These are phyloP conservation scores for Rhamnella rubrinervis DNA, from an alignment of 331 rosid genomes.

Conservation along the genomic window DNA sequence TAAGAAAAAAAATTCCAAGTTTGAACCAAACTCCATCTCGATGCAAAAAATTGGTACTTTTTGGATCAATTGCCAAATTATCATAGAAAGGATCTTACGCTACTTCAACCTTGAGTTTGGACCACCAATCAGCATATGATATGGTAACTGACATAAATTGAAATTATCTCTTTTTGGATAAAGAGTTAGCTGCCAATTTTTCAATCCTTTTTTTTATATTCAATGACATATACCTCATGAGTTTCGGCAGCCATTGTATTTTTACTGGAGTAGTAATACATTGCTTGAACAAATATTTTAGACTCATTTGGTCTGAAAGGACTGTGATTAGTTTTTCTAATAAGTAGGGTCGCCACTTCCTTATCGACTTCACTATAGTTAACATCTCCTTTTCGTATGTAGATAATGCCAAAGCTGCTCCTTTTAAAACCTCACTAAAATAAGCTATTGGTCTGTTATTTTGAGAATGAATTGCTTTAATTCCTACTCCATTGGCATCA, in stretches of 20 bases:
- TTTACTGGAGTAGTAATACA: neutral
- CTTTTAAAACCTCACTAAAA: neutral
- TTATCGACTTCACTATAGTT: neutral
- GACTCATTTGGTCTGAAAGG: neutral
- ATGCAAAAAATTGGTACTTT: neutral
- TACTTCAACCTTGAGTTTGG: neutral
- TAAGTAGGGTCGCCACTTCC: neutral
- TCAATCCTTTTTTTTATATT: neutral
- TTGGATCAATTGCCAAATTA: neutral
- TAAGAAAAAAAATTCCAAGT: neutral
- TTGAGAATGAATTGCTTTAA: neutral
- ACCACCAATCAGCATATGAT: neutral
- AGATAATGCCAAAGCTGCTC: neutral
- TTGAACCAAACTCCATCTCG: neutral
- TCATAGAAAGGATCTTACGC: neutral
- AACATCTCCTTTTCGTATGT: no score
- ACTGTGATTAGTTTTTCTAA: neutral
- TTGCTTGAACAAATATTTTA: neutral
- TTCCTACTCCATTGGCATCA: neutral
- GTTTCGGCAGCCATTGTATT: neutral
- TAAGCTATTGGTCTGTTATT: neutral
- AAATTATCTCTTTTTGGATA: neutral
- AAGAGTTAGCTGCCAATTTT: neutral
- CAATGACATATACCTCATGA: neutral
- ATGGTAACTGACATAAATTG: no score